These are phyloP conservation scores for Leptoxyphium fumago DNA, from an alignment of 2,329 filamentous ascomycete species.

Conservation along the genomic window DNA sequence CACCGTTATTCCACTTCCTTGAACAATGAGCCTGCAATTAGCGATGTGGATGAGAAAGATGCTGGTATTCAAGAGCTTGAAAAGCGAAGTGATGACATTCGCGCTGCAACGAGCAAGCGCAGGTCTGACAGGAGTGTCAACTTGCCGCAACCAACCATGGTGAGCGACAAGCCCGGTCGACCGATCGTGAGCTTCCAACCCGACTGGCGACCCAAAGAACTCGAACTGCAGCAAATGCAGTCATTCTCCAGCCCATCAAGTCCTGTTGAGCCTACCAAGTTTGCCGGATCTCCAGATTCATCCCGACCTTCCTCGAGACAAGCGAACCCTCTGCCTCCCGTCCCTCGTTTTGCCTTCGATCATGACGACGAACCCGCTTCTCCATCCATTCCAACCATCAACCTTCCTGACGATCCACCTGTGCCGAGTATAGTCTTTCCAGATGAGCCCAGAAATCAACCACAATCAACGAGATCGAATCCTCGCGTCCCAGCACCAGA, in stretches of 20 bases:
- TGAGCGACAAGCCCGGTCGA: slow-evolving; percentile 78
- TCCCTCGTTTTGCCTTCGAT: neutral
- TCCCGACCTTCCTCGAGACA: neutral
- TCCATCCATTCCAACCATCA: slow-evolving; percentile 1
- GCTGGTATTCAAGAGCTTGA: slow-evolving; percentile 63
- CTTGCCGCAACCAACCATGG: slow-evolving; percentile 74
- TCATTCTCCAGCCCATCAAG: slow-evolving; percentile 7
- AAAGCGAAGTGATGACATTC: slow-evolving; percentile 73
- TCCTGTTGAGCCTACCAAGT: slow-evolving; percentile 1
- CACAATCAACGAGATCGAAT: neutral
- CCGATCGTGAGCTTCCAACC: slow-evolving; percentile 96
- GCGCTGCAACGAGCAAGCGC: slow-evolving; percentile 77
- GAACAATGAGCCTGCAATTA: slow-evolving; percentile 10
- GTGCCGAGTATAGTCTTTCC: slow-evolving; percentile 11
- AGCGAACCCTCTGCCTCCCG: neutral
- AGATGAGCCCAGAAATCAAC: neutral
- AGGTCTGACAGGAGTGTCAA: slow-evolving; percentile 75
- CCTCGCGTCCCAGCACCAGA: slow-evolving; percentile 14
- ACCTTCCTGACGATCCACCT: slow-evolving; percentile 1
- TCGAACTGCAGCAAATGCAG: slow-evolving; percentile 49
- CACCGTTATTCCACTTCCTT: slow-evolving; percentile 15
- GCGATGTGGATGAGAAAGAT: slow-evolving; percentile 22
- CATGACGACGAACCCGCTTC: neutral
- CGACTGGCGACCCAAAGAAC: slow-evolving; percentile 61
- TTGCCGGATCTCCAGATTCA: neutral